Evolutionary conservation across 2,329 filamentous ascomycete genomes (phyloP), one percentile per base, ranked within the genome.

Genomic region (Alternaria consortialis): DNA sequence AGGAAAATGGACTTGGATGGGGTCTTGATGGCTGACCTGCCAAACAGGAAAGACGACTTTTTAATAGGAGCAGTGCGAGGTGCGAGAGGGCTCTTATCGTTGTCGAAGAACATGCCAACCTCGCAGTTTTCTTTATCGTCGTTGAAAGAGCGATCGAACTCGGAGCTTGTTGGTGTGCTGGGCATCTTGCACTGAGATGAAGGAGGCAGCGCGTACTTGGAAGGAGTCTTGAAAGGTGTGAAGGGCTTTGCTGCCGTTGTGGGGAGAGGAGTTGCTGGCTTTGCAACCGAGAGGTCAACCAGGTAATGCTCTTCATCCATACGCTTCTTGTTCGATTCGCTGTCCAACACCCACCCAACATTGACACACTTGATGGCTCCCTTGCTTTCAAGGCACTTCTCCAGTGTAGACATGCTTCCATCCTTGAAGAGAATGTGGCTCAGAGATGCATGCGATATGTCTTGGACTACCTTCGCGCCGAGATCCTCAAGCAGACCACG

Each of bases 401-500:
- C 90, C 66, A 97, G 80, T 0, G 93, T 97, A 27, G 90, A 85
- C 72, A 90, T 89, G 42, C 89, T 89, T 46, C 93, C 93, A 73
- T 97, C 93, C 77, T 97, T 97, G 83, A 89, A 97, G 7, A 97
- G 88, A 7, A 97, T 91, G 73, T 97, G 93, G 0, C 93, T 97
- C 70, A 97, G 92, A 5, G 90, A 91, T 78, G 7, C 88, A 87
- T 71, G 90, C 90, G 90, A 94, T 60, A 69, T 74, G 20, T 72
- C 59, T 78, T 90, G 91, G 43, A 94, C 85, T 70, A 91, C 93
- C 46, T 87, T 86, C 20, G 93, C 93, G 11, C 93, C 93, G 87
- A 97, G 93, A 71, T 92, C 88, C 8, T 84, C 87, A 23, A 97
- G 84, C 7, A 96, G 84, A 68, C 94, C 91, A 15, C 92, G 85